Evolutionary conservation across 495 filamentous ascomycete genomes (phyloP).

Genomic region (Aspergillus heteromorphus): DNA sequence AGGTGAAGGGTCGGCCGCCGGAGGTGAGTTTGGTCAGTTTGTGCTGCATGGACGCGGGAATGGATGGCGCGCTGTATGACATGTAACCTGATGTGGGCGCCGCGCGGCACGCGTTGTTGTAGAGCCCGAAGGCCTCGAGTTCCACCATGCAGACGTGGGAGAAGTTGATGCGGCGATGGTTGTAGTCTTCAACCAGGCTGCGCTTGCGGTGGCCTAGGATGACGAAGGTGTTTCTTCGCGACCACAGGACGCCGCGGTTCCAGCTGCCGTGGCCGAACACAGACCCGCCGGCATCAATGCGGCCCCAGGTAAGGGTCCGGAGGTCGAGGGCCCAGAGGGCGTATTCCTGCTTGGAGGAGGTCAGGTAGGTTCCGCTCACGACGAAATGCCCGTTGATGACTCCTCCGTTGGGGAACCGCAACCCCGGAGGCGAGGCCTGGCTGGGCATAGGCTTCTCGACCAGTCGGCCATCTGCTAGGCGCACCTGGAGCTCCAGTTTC

Average conservation of each 20-base stretch:
- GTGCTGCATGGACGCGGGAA: conserved; percentile 50
- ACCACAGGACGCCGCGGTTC: conserved; percentile 93
- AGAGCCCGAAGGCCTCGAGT: conserved; percentile 92
- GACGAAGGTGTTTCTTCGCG: conserved; percentile 86
- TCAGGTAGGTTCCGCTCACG: conserved; percentile 93
- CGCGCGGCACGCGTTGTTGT: conserved; percentile 83
- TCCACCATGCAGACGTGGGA: conserved; percentile 94
- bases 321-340: conserved; percentile 94
- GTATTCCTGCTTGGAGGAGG: conserved; percentile 97
- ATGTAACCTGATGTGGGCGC: conserved; percentile 71
- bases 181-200: conserved; percentile 96
- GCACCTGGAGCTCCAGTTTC: conserved; percentile 88
- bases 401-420: conserved; percentile 92
- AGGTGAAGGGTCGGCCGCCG: conserved; percentile 62
- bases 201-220: conserved; percentile 89
- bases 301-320: conserved; percentile 80
- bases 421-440: conserved; percentile 77
- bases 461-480: conserved; percentile 76
- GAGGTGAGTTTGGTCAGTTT: conserved; percentile 59
- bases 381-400: conserved; percentile 93
- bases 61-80: conserved; percentile 68
- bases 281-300: conserved; percentile 91
- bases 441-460: conserved; percentile 86
- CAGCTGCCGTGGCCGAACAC: conserved; percentile 95
- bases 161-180: conserved; percentile 96